A percentile compares a stretch with the other conserved stretches of the same genome.
Evolutionary conservation across 2,329 filamentous ascomycete genomes (phyloP).

Genomic region (Mariannaea elegans): DNA sequence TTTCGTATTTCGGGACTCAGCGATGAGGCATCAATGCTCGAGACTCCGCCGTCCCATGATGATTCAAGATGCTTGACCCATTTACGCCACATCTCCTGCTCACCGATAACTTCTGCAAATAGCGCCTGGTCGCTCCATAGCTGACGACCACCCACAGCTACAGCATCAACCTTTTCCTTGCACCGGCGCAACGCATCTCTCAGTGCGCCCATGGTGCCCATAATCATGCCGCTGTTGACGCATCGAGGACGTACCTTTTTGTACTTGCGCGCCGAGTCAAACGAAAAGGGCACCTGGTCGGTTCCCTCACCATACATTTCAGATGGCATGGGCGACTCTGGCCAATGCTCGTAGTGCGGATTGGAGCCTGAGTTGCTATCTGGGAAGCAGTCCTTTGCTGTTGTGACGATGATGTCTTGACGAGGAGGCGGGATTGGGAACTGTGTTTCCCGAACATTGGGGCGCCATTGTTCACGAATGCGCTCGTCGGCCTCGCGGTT

Average conservation of each 20-base stretch:
- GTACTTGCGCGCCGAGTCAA: constrained; percentile 46
- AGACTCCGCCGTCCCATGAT: constrained; percentile 44
- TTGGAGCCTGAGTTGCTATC: constrained; percentile 45
- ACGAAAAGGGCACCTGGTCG: constrained; percentile 39
- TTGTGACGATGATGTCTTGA: constrained; percentile 46
- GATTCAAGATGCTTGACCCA: constrained; percentile 42
- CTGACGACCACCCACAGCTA: constrained; percentile 42
- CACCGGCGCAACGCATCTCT: constrained; percentile 36
- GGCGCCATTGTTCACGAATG: constrained; percentile 36
- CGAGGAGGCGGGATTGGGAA: constrained; percentile 44
- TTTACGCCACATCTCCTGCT: constrained; percentile 49
- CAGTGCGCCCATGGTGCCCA: constrained; percentile 46
- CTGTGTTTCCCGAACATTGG: background rate
- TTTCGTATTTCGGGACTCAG: constrained; percentile 31
- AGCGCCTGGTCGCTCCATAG: constrained; percentile 52
- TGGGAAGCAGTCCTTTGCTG: constrained; percentile 49
- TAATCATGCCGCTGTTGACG: constrained; percentile 48
- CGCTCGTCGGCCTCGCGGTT: constrained; percentile 47
- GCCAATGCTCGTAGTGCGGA: constrained; percentile 49
- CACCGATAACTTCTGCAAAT: constrained; percentile 49
- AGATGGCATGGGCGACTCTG: constrained; percentile 44
- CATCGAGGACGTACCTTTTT: constrained; percentile 46
- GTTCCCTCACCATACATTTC: constrained; percentile 48
- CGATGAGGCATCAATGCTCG: constrained; percentile 19
- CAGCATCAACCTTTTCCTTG: constrained; percentile 42